Evolutionary conservation across 2,329 filamentous ascomycete genomes (phyloP), one percentile per base, ranked within the genome.

Genomic region (Trichoderma asperellum): DNA sequence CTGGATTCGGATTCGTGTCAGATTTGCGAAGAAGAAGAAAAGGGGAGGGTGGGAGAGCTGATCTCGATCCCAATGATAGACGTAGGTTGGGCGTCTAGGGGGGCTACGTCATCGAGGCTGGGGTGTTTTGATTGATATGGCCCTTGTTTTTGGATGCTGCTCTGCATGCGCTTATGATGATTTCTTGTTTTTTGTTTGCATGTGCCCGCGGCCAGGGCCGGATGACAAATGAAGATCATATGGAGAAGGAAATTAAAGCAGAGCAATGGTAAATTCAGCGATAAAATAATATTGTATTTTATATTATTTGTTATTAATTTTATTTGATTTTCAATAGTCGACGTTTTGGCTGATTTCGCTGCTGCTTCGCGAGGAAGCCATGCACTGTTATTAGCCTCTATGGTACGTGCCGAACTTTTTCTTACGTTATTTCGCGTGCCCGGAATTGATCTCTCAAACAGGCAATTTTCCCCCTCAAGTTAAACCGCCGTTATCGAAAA

Each of bases 91-190:
- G 2, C 12, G 5, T n/a, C 14, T 61, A 34, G 21, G 40, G 40
- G 58, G 49, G 61, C 14, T 64, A 65, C 62, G 62, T 65, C 62
- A 65, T 64, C 55, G 21, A 16, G 56, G 27, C 27, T 43, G 35
- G 37, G 29, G 21, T 24, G 32, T 5, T n/a, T 29, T 29, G 57
- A 49, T 34, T 61, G 24, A 34, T 21, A 43, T 62, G 47, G 40
- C 24, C 34, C 21, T 14, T 59, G 40, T 52, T n/a, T 16, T 49
- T 34, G 49, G 49, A 53, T 61, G 32, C 37, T 24, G 34, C 24
- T 47, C 35, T 61, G 27, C 27, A 6, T 16, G 37, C 2, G 5
- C 5, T 27, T 27, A 43, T 43, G 37, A 18, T 11, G 2, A 43
- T 43, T 40, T n/a, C 40, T 43, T 43, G 40, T 55, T 29, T 55